phyloP scores from a whole-genome alignment of 306 rosid genomes.

The Fragaria ananassa region DNA sequence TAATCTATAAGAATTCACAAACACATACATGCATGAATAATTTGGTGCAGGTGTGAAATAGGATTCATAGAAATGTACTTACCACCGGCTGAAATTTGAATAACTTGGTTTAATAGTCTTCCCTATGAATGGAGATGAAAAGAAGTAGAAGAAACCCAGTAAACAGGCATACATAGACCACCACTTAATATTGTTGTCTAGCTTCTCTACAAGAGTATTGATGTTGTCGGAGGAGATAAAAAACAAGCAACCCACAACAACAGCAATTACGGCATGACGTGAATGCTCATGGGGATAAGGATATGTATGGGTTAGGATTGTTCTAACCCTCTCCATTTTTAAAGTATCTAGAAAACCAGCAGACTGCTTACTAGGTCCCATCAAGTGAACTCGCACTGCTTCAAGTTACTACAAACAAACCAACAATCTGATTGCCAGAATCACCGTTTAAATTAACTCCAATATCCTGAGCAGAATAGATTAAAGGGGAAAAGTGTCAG shows the following conservation, averaged over 20 bases:
- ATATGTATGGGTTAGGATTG: conserved; percentile 69
- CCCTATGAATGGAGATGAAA: conserved; percentile 93
- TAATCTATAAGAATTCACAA: background rate
- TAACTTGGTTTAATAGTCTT: conserved; percentile 96
- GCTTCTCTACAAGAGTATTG: conserved; percentile 81
- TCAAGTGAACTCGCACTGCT: conserved; percentile 21
- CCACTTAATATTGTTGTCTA: conserved; percentile 92
- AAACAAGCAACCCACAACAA: conserved; percentile 87
- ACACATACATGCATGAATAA: background rate
- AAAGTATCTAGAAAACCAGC: conserved; percentile 64
- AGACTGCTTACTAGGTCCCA: conserved; percentile 58
- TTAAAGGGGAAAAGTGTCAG: background rate
- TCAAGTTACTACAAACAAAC: conserved; percentile 26
- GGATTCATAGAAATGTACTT: conserved; percentile 33
- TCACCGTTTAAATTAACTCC: conserved; percentile 24
- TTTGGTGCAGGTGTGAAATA: background rate
- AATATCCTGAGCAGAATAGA: conserved; percentile 37
- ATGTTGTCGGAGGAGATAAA: conserved; percentile 96
- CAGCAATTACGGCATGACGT: conserved; percentile 95
- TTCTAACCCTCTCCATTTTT: conserved; percentile 91
- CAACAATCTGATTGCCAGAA: conserved; percentile 25
- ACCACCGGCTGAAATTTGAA: conserved; percentile 98
- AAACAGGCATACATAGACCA: conserved; percentile 93
- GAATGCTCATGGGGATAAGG: conserved; percentile 98
- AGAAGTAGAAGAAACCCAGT: conserved; percentile 93